Evolutionary conservation across 257 asterid genomes (phyloP), one percentile per base, ranked within the genome.

Genomic region (Thymus mandschuricus): DNA sequence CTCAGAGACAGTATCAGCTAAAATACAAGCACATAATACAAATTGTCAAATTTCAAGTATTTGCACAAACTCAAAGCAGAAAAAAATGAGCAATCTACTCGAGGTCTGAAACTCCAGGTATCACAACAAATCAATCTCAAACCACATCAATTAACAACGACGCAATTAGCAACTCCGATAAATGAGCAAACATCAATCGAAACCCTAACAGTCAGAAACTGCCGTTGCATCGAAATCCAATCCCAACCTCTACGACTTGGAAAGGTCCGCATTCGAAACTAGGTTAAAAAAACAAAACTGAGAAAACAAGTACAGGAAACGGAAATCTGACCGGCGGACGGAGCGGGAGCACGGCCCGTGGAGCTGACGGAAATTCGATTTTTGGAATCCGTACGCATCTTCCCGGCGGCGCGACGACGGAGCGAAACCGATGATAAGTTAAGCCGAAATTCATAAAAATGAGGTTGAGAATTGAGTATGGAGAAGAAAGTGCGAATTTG

Each of bases 281-380:
- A 33, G 7, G 21, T 3, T 10, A 1, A 44, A 30, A 63, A 21
- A 1, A 12, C 11, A 30, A 55, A 52, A 0, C 10, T 0, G 45
- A 8, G 30, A 52, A 60, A 30, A 56, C 48, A 43, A 34, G 2
- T 8, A 15, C 2, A 38, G 9, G 9, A 64, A 51, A 64, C 15
- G 34, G 49, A 69, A 54, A 54, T 65, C 81, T 44, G 50, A 81
- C 83, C 76, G 62, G 76, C 10, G 35, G 80, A 71, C 8, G 80
- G 71, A 67, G 79, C 46, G 21, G 21, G 21, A 21, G 49, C 72
- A 60, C 28, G 60, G 48, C 10, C 59, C 6, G 75, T 44, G 77
- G 77, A 70, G 68, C 50, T 72, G 76, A 72, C 35, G 60, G 81
- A n/a, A 71, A 76, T 43, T 74, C 87, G 79, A 49, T 55, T 79